phyloP scores from a whole-genome alignment of 78 protist genomes.

The Dictyostelium purpureum region DNA sequence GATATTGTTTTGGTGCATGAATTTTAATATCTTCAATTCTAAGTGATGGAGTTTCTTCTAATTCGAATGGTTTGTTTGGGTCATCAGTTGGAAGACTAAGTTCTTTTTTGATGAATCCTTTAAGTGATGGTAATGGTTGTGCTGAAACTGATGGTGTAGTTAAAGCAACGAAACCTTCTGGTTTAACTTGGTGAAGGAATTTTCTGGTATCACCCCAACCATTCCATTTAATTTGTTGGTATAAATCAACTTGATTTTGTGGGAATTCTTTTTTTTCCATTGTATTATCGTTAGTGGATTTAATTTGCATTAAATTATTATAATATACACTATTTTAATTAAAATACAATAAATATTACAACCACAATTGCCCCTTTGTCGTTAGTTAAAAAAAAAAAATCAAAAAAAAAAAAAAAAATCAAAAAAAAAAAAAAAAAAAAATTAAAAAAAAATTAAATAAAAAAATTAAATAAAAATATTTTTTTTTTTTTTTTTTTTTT shows the following conservation, averaged over 20 bases:
- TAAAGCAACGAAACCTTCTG: slow-evolving; percentile 45
- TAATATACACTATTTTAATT: neutral
- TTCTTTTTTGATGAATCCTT: slow-evolving; percentile 35
- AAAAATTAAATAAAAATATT: too few species aligned
- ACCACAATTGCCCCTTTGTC: neutral
- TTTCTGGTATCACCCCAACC: slow-evolving; percentile 80
- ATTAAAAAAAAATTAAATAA: too few species aligned
- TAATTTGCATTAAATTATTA: too few species aligned
- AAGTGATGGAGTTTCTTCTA: slow-evolving; percentile 49
- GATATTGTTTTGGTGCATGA: slow-evolving; percentile 21
- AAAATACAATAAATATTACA: neutral
- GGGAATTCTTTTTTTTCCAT: slow-evolving; percentile 36
- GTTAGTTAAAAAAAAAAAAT: neutral
- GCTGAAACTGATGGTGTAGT: slow-evolving; percentile 37
- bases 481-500: too few species aligned
- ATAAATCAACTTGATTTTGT: slow-evolving; percentile 24
- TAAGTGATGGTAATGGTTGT: slow-evolving; percentile 56
- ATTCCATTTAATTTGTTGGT: slow-evolving; percentile 72
- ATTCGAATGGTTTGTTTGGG: neutral
- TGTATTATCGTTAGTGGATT: neutral
- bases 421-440: slow-evolving; percentile 5
- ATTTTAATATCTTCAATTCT: slow-evolving; percentile 28
- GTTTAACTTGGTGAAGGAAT: slow-evolving; percentile 18
- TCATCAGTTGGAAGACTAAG: slow-evolving; percentile 7
- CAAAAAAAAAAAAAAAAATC: neutral